Evolutionary conservation across 1,139 yeast species (phyloP).

Genomic region (Protomyces arabidopsidicola): DNA sequence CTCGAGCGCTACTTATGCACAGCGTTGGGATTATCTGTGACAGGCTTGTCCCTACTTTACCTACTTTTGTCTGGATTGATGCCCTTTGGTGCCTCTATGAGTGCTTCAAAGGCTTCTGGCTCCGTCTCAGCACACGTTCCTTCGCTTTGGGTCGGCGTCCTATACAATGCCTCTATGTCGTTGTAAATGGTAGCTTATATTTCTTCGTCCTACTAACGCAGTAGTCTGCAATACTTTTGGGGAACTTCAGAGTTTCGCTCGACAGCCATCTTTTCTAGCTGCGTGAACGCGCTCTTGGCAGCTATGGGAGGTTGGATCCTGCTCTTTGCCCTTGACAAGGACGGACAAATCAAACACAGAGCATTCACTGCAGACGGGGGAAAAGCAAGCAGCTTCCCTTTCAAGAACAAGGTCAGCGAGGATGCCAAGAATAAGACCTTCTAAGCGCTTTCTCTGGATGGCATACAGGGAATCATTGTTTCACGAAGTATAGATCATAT

Average conservation of each 20-base stretch:
- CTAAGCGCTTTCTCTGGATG: no score
- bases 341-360: slow-evolving; percentile 8
- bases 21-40: slow-evolving; percentile 16
- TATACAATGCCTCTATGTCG: slow-evolving; percentile 5
- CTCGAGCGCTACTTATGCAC: slow-evolving; percentile 16
- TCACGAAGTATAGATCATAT: no score
- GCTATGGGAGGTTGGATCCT: slow-evolving; percentile 6
- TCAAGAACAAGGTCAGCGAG: slow-evolving; percentile 14
- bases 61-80: slow-evolving; percentile 17
- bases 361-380: background rate
- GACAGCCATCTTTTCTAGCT: slow-evolving; percentile 1
- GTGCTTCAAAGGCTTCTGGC: background rate
- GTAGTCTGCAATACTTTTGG: slow-evolving; percentile 4
- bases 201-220: background rate
- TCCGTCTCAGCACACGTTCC: slow-evolving; percentile 5
- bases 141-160: slow-evolving; percentile 12
- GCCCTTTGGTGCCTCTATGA: slow-evolving; percentile 15
- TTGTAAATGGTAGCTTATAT: slow-evolving; percentile 1
- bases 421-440: background rate
- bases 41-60: background rate
- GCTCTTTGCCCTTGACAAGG: slow-evolving; percentile 1
- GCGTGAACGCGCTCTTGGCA: slow-evolving; percentile 8
- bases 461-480: no score
- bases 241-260: slow-evolving; percentile 5
- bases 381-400: slow-evolving; percentile 13